phyloP scores from a whole-genome alignment of 768 basidiomycete genomes.

The Termitomyces sp. region DNA sequence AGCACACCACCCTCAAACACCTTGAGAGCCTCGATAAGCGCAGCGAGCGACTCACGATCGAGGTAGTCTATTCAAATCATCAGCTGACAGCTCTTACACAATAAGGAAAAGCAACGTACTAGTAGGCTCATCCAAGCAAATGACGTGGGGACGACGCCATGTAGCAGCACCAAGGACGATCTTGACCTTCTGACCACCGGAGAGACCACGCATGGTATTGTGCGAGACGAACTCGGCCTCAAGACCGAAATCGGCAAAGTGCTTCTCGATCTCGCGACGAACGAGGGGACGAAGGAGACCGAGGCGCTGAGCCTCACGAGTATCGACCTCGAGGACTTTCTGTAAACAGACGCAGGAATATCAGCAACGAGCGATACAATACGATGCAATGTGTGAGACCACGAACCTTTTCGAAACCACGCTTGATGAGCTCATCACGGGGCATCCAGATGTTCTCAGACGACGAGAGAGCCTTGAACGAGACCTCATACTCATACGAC shows the following conservation, averaged over 20 bases:
- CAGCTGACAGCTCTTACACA: constrained; percentile 7
- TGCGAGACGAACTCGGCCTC: constrained; percentile 99
- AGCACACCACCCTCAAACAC: constrained; percentile 98
- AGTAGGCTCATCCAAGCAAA: constrained; percentile 96
- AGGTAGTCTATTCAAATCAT: constrained; percentile 72
- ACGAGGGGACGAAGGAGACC: constrained; percentile 96
- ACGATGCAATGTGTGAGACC: background rate
- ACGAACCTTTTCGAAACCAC: constrained; percentile 90
- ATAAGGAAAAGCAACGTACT: constrained; percentile 43
- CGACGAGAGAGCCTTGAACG: constrained; percentile 92
- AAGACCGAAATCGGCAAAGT: constrained; percentile 98
- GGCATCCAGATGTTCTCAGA: constrained; percentile 98
- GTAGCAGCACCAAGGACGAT: constrained; percentile 97
- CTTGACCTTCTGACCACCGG: constrained; percentile 99
- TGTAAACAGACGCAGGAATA: constrained; percentile 22
- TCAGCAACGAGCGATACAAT: constrained; percentile 11
- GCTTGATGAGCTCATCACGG: constrained; percentile 96
- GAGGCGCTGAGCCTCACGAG: constrained; percentile 94
- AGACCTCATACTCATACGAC: constrained; percentile 97
- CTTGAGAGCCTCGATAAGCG: constrained; percentile 97
- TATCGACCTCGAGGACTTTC: constrained; percentile 98
- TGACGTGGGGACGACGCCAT: constrained; percentile 97
- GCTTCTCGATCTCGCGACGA: constrained; percentile 98
- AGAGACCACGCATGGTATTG: constrained; percentile 99
- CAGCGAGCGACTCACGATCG: constrained; percentile 98